Base-by-base conservation (phyloP, 805 yeast species). In the Saturnispora diversa region DNA sequence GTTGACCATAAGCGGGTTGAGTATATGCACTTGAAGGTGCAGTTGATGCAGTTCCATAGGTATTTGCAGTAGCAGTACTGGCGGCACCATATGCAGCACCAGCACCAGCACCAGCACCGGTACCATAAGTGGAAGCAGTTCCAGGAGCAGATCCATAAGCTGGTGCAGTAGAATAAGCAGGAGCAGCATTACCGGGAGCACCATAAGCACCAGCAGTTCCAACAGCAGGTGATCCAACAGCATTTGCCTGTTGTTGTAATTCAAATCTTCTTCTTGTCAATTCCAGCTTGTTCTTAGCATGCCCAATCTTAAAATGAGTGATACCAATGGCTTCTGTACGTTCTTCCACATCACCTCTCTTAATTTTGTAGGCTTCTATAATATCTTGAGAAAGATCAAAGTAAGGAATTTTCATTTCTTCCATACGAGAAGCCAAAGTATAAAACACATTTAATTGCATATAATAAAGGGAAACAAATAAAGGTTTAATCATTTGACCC, bases 361-460 rank as follows among this genome's bases (percentile, higher is more conserved):
- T 92, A 47, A 68, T 69, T 24, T 59, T 62, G 63, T 80, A 92
- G 3, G 88, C 81, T 58, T 84, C 90, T 40, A 83, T 70, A 47
- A 92, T 84, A 58, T 87, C 97, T 33, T 84, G 71, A 37, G 75
- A 69, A 56, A 92, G 69, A 59, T 92, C 94, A 63, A 92, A 92
- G 65, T 92, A 92, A 12, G 97, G 96, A 50, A 92, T 92, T 66
- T 92, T 87, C 84, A 90, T 79, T 58, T 85, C 95, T 64, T 90
- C 95, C 85, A 90, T 84, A 53, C 84, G 75, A 56, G 74, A 81
- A 68, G 84, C 88, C 47, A 92, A 69, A 1, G 96, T 87, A 71
- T 92, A 92, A 63, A 88, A 92, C 43, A 92, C 86, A 67, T 92
- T 92, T 68, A 92, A 74, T 68, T 92, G 98, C 97, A 92, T 92